Percentiles rank a stretch among this genome's conserved stretches.
These are phyloP conservation scores for Lavandula angustifolia DNA, from an alignment of 257 asterid species.

Conservation along the genomic window DNA sequence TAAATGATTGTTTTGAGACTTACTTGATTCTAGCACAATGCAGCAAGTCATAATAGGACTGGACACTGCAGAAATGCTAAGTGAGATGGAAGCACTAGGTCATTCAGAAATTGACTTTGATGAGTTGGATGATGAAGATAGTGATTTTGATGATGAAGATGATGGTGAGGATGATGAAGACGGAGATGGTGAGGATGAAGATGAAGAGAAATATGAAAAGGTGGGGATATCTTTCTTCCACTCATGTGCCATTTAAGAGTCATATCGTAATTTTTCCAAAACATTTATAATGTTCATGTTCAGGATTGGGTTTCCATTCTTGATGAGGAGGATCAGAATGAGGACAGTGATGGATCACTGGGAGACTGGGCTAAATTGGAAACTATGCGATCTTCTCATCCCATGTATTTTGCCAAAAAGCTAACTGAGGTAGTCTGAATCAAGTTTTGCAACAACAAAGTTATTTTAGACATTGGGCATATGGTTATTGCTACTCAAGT, in stretches of 20 bases:
- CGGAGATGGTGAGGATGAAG: constrained; percentile 54
- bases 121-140: constrained; percentile 70
- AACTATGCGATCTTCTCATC: constrained; percentile 96
- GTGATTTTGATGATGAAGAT: constrained; percentile 74
- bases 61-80: constrained; percentile 80
- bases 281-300: constrained; percentile 37
- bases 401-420: constrained; percentile 87
- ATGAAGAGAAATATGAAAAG: constrained; percentile 50
- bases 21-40: constrained; percentile 46
- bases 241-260: constrained; percentile 25
- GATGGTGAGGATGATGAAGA: constrained; percentile 63
- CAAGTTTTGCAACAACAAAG: constrained; percentile 5
- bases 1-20: constrained; percentile 25
- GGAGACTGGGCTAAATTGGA: constrained; percentile 98
- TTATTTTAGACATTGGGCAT: constrained; percentile 14
- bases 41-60: constrained; percentile 95
- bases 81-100: constrained; percentile 75
- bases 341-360: constrained; percentile 73
- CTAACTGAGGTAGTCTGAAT: constrained; percentile 62
- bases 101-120: constrained; percentile 73
- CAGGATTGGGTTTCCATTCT: constrained; percentile 91
- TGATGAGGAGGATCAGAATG: constrained; percentile 76
- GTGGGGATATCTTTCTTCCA: constrained; percentile 40
- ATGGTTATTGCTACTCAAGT: constrained; percentile 25
- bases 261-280: constrained; percentile 25